phyloP scores from a whole-genome alignment of 208 protist genomes.

The Balamuthia mandrillaris region DNA sequence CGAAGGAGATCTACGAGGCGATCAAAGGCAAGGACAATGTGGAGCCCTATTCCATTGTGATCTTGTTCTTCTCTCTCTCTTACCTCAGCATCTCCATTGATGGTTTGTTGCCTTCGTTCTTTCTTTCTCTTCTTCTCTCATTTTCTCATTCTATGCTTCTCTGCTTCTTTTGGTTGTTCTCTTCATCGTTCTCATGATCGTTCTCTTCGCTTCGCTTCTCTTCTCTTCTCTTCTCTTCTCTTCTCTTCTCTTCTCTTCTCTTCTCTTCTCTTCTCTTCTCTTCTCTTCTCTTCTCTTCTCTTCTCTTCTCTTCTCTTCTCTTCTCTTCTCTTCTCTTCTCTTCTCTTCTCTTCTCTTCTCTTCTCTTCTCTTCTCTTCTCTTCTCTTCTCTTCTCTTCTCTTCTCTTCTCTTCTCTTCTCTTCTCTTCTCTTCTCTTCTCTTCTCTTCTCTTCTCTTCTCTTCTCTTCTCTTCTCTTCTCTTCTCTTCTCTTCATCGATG shows the following conservation, averaged over 20 bases:
- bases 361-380: constrained; percentile 32
- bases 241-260: neutral
- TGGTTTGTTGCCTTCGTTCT: neutral
- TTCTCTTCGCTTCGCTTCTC: constrained; percentile 10
- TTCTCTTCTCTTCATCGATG: neutral
- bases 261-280: neutral
- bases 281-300: neutral
- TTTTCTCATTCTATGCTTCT: constrained; percentile 25
- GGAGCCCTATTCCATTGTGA: constrained; percentile 16
- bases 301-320: neutral
- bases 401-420: neutral
- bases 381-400: neutral
- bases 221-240: neutral
- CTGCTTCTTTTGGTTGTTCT: constrained; percentile 17
- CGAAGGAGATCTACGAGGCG: too few species aligned
- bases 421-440: neutral
- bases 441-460: constrained; percentile 18
- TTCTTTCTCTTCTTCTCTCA: neutral
- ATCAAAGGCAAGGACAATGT: neutral
- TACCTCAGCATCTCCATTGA: neutral
- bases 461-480: constrained; percentile 5
- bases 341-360: neutral
- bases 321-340: neutral
- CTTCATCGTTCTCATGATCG: neutral
- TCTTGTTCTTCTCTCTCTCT: constrained; percentile 26